Evolutionary conservation across 202 grass and related monocot species (phyloP).

Genomic region (Dendrocalamus latiflorus): DNA sequence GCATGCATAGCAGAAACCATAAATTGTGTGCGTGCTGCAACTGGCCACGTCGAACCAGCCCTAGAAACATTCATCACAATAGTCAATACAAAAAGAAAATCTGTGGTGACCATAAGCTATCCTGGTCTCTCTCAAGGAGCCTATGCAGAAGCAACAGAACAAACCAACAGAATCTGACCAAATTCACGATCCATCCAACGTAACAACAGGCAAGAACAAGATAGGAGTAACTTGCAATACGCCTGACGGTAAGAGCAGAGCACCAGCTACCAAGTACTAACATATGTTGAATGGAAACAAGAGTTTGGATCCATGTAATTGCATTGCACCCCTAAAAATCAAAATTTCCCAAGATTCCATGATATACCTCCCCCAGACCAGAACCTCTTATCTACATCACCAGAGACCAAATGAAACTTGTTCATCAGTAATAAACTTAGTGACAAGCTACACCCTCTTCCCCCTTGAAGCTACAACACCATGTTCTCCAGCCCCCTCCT

Average conservation of each 20-base stretch:
- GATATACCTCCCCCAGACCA: neutral
- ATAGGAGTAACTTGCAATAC: neutral
- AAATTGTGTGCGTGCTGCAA: too few species aligned
- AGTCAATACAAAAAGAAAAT: neutral
- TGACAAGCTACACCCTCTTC: constrained; percentile 1
- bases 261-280: neutral
- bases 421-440: constrained; percentile 8
- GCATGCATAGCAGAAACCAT: neutral
- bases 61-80: neutral
- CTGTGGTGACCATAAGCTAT: neutral
- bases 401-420: constrained; percentile 21
- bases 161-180: neutral
- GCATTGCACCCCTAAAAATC: constrained; percentile 8
- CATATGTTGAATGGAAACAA: neutral
- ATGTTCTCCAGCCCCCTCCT: constrained; percentile 32
- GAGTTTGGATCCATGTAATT: constrained; percentile 20
- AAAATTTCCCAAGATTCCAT: constrained; percentile 39
- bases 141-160: too few species aligned
- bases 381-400: constrained; percentile 53
- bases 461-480: constrained; percentile 32
- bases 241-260: neutral
- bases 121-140: neutral
- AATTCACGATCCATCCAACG: neutral
- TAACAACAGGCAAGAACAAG: neutral
- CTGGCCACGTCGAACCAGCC: neutral